phyloP scores from a whole-genome alignment of 176 grass and related monocot genomes.

The Eragrostis nindensis region DNA sequence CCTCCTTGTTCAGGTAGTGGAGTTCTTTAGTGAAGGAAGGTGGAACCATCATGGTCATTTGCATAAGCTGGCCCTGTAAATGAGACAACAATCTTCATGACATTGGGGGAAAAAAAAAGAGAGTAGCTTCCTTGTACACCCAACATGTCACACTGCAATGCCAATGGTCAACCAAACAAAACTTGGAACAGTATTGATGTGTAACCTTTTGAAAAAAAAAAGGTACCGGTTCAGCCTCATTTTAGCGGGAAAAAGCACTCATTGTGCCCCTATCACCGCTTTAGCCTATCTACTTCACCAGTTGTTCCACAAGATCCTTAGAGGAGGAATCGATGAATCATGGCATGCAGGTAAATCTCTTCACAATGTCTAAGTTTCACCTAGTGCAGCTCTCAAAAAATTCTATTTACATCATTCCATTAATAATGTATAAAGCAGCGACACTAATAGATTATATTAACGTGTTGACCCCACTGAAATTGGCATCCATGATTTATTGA shows the following conservation, averaged over 20 bases:
- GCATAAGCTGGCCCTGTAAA: slow-evolving; percentile 92
- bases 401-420: no score
- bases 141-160: neutral
- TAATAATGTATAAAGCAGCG: neutral
- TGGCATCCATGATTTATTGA: neutral
- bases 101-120: neutral
- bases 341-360: neutral
- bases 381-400: no score
- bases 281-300: neutral
- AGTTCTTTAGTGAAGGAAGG: slow-evolving; percentile 80
- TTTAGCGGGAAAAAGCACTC: neutral
- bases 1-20: slow-evolving; percentile 96
- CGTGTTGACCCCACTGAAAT: neutral
- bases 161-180: neutral
- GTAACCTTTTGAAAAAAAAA: no score
- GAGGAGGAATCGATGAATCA: neutral
- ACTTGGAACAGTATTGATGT: no score
- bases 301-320: slow-evolving; percentile 6
- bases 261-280: neutral
- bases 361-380: neutral
- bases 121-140: neutral
- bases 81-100: neutral
- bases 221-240: slow-evolving; percentile 1
- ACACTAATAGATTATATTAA: neutral
- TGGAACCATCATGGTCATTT: slow-evolving; percentile 95